Base-by-base conservation (phyloP, 495 filamentous ascomycete genomes). In the Penicillium pancosmium region DNA sequence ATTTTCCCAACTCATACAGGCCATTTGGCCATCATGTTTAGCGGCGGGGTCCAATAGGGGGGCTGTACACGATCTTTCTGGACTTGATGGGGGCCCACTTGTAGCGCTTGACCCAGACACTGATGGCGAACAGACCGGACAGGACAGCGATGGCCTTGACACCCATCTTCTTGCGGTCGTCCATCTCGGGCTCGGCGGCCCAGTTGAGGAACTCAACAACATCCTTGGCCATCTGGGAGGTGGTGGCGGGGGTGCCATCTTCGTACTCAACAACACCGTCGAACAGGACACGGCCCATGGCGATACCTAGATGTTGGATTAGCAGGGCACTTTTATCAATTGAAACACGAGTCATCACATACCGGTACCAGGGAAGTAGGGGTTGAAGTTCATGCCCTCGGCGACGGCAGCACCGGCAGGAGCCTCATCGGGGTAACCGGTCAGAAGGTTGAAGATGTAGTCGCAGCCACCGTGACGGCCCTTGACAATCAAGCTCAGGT, bases 191-290 rank as follows among this genome's bases (percentile, higher is more conserved):
- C 82, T 99, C 95, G 57, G 95, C 91, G 31, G 95, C 80, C 93
- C 93, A 99, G 86, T 99, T 97, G 69, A 99, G 84, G 82, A 99
- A 99, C 81, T 99, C 92, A 40, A 87, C 84, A 53, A 98, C 95
- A 71, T 99, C 95, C 87, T 99, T 99, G 67, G 95, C 95, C 95
- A 99, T 98, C 82, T 99, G 95, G 51, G 92, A 96, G 56, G 92
- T 90, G 64, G 92, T 88, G 33, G 95, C 95, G 50, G 92, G 89
- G 34, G 95, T 98, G 55, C 87, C 91, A 64, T 99, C 95, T 74
- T 99, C 95, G 82, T 99, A 99, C 70, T 99, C 95, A 54, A 99
- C 95, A 33, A 99, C 78, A 56, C 93, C 95, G 65, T 99, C 93
- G 78, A 93, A 99, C 46, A 99, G 85, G 56, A 97, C 93, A 82